Base-by-base conservation (phyloP, 139 green algal genomes). In the Chlamydomonas schloesseri region DNA sequence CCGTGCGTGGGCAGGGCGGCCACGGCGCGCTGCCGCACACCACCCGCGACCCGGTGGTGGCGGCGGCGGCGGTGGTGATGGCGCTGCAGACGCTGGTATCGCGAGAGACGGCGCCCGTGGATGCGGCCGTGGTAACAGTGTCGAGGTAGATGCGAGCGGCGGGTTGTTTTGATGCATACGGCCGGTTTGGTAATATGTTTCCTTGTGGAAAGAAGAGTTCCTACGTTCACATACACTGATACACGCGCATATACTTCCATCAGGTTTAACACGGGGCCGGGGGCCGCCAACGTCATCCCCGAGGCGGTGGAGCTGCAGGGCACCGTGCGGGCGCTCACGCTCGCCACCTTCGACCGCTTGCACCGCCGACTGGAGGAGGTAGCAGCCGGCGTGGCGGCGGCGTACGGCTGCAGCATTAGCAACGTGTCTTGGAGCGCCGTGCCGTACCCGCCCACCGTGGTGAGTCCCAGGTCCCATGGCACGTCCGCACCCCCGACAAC, bases 1-100 rank as follows among this genome's bases (percentile, higher is more conserved):
- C 34, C 0, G 74, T 98, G 2, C 68, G 24, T 18, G 96, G 97
- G 0, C 50, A 62, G 31, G 97, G 97, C 26, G 96, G 95, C 17
- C 97, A 99, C 73, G 97, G 91, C 8, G 97, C 96, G 29, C 95
- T 98, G 92, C 97, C 97, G 0, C 96, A 98, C 84, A 86, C 92
- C 15, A 93, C 90, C 9, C 64, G 89, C 0, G 97, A 99, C 91
- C 96, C 96, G 0, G 92, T 98, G 21, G 89, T 97, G 23, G 93
- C 95, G 9, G 92, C 91, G 8, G 85, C 95, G 1, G 91, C 93
- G 8, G 78, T 96, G 26, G 90, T 99, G 23, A 74, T 65, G 34
- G 93, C 93, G 13, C 84, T 98, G 74, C 55, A 60, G 55, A 26
- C 55, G 18, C 13, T 68, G 21, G 50, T 57, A n/a, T 31, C 15